Percentiles rank a stretch among this genome's conserved stretches.
Conservation (phyloP, 1,284 basidiomycete genomes). For the Leccinum discolor region DNA sequence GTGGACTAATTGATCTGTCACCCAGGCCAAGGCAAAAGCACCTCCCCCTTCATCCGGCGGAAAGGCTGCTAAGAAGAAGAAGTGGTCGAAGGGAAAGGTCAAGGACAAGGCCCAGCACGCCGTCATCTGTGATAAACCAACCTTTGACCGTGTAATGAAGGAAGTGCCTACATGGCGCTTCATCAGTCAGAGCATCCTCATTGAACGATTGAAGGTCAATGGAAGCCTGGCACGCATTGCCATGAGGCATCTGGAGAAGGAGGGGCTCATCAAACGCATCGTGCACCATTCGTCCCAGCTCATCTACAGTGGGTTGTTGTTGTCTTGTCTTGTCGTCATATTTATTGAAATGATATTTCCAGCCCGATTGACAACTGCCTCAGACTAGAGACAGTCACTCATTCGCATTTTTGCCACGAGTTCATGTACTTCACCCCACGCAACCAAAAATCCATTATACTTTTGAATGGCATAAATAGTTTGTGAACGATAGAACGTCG, state of each 20-base stretch:
- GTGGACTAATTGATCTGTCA: slow-evolving; percentile 13
- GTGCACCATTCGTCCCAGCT: slow-evolving; percentile 96
- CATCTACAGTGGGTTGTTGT: slow-evolving; percentile 79
- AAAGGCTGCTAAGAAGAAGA: slow-evolving; percentile 97
- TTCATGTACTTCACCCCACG: slow-evolving; percentile 47
- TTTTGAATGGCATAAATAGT: slow-evolving; percentile 18
- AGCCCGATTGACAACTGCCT: slow-evolving; percentile 66
- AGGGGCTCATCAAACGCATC: slow-evolving; percentile 95
- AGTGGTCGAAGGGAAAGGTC: slow-evolving; percentile 99
- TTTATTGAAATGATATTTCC: slow-evolving; percentile 12
- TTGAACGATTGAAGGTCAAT: slow-evolving; percentile 97
- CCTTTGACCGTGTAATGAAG: slow-evolving; percentile 96
- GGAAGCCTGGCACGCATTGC: slow-evolving; percentile 93
- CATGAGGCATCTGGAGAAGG: slow-evolving; percentile 93
- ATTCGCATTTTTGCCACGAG: slow-evolving; percentile 39
- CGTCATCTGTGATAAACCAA: slow-evolving; percentile 90
- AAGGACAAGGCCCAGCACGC: slow-evolving; percentile 99
- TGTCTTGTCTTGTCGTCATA: background rate
- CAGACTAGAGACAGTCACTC: slow-evolving; percentile 51
- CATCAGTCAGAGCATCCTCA: slow-evolving; percentile 97
- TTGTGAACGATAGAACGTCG: background rate
- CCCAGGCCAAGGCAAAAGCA: slow-evolving; percentile 71
- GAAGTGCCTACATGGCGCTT: slow-evolving; percentile 99
- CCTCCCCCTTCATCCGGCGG: slow-evolving; percentile 69
- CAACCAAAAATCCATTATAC: slow-evolving; percentile 27